phyloP scores from a whole-genome alignment of 1,284 basidiomycete genomes.

The Tilletiaria anomala region DNA sequence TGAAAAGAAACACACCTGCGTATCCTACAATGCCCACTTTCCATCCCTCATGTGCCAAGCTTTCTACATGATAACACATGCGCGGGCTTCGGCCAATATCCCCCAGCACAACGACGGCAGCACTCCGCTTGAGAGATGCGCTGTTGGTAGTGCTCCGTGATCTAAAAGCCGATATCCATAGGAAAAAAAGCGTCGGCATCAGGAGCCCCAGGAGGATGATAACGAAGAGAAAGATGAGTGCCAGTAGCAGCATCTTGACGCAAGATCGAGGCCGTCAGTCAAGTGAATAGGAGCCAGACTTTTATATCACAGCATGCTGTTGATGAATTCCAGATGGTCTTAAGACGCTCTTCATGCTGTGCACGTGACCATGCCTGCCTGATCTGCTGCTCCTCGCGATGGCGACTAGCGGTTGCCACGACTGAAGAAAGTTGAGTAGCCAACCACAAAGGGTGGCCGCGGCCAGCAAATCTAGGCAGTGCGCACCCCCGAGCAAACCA shows the following conservation, averaged over 20 bases:
- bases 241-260: background rate
- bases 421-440: no score
- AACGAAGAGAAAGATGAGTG: slow-evolving; percentile 9
- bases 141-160: slow-evolving; percentile 5
- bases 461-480: no score
- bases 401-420: no score
- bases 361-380: no score
- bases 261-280: no score
- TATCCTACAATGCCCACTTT: slow-evolving; percentile 74
- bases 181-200: slow-evolving; percentile 13
- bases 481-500: no score
- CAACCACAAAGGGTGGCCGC: no score
- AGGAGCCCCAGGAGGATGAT: slow-evolving; percentile 7
- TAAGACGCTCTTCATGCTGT: no score
- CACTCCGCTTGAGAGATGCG: slow-evolving; percentile 34
- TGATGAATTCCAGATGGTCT: no score
- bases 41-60: slow-evolving; percentile 68
- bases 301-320: no score
- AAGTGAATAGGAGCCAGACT: no score
- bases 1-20: slow-evolving; percentile 51
- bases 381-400: no score
- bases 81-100: slow-evolving; percentile 89
- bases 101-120: slow-evolving; percentile 79
- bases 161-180: slow-evolving; percentile 21
- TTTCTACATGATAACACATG: slow-evolving; percentile 97